phyloP scores from a whole-genome alignment of 1,139 yeast species.

The Saccharomyces hybrid region DNA sequence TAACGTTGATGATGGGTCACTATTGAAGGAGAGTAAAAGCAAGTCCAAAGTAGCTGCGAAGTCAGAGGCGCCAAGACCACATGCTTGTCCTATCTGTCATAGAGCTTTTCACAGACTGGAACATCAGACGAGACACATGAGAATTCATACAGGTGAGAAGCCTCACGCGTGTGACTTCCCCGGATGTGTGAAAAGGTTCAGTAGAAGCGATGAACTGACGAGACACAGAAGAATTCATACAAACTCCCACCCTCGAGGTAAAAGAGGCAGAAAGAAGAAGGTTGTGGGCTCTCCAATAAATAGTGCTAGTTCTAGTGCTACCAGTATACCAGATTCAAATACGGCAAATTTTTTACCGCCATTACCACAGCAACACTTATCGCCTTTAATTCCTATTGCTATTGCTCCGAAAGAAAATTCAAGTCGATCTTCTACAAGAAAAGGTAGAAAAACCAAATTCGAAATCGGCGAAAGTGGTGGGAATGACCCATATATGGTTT shows the following conservation, averaged over 20 bases:
- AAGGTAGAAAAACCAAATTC: conserved; percentile 2
- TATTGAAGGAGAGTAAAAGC: background rate
- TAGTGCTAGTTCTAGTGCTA: background rate
- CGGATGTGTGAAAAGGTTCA: conserved; percentile 59
- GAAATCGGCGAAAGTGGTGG: conserved; percentile 8
- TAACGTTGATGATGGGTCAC: background rate
- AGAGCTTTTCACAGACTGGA: conserved; percentile 58
- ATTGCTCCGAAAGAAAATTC: background rate
- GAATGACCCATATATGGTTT: background rate
- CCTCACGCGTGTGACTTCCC: conserved; percentile 68
- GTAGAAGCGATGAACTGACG: conserved; percentile 62
- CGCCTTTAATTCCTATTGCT: background rate
- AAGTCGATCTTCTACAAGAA: conserved; percentile 1
- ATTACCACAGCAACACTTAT: background rate
- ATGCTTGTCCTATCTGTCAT: conserved; percentile 52
- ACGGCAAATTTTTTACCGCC: conserved; percentile 2
- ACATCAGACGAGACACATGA: conserved; percentile 64
- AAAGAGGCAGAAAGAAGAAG: conserved; percentile 43
- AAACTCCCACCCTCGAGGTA: conserved; percentile 45
- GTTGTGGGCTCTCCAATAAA: background rate
- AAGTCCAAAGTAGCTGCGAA: conserved; percentile 1
- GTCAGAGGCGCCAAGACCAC: conserved; percentile 38
- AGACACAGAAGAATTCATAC: conserved; percentile 61
- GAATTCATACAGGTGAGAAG: conserved; percentile 67
- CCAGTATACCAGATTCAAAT: background rate